These are phyloP conservation scores for Nyssa sinensis DNA, from an alignment of 148 eudicot genomes.

Conservation along the genomic window DNA sequence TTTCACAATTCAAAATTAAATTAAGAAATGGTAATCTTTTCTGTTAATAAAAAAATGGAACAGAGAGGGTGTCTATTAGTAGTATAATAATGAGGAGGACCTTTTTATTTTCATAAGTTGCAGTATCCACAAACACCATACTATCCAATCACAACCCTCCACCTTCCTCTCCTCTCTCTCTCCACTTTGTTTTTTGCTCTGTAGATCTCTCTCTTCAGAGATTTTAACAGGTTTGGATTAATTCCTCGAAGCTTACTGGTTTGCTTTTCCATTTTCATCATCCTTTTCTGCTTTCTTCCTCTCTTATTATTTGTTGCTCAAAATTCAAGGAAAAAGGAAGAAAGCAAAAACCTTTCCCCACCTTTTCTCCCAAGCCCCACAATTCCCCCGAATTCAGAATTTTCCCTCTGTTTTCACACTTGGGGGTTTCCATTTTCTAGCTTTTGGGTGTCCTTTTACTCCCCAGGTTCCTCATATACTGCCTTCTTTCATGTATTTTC, in stretches of 20 bases:
- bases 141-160: slow-evolving; percentile 45
- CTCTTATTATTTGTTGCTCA: slow-evolving; percentile 17
- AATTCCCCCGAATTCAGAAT: slow-evolving; percentile 10
- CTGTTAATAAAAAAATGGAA: background rate
- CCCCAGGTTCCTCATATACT: slow-evolving; percentile 2
- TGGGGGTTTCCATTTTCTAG: slow-evolving; percentile 32
- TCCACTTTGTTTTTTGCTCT: slow-evolving; percentile 17
- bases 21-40: background rate
- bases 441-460: slow-evolving; percentile 25
- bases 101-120: slow-evolving; percentile 30
- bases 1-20: background rate
- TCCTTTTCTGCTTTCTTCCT: slow-evolving; percentile 20
- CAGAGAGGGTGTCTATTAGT: too few relatives aligned
- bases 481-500: background rate
- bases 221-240: slow-evolving; percentile 43
- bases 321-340: slow-evolving; percentile 25
- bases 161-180: slow-evolving; percentile 27
- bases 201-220: slow-evolving; percentile 32
- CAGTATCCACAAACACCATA: slow-evolving; percentile 41
- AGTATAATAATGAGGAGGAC: slow-evolving; percentile 14
- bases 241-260: slow-evolving; percentile 45
- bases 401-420: slow-evolving; percentile 21
- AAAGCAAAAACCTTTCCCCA: slow-evolving; percentile 13
- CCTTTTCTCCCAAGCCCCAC: slow-evolving; percentile 4
- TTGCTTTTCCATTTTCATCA: slow-evolving; percentile 25